These are phyloP conservation scores for Podosphaera xanthii DNA, from an alignment of 2,329 filamentous ascomycete genomes.

Conservation along the genomic window DNA sequence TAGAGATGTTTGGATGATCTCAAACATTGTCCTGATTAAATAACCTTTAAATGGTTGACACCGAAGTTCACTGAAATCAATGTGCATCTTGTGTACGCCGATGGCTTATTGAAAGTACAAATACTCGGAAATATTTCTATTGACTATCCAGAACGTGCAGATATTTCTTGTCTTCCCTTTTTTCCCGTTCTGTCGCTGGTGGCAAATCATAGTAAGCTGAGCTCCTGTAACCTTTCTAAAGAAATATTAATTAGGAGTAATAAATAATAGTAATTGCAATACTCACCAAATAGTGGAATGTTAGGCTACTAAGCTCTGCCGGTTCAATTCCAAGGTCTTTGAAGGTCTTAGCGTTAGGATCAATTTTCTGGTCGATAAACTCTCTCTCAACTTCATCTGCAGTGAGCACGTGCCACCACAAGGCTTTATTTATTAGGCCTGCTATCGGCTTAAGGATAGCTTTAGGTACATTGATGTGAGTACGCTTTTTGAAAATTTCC, in stretches of 20 bases:
- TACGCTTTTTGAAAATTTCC: conserved; percentile 75
- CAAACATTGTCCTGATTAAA: no score
- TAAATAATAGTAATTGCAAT: background rate
- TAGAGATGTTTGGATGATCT: no score
- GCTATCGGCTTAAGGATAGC: conserved; percentile 52
- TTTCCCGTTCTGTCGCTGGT: conserved; percentile 84
- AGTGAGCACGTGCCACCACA: conserved; percentile 78
- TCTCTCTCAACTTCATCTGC: conserved; percentile 77
- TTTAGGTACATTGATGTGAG: conserved; percentile 83
- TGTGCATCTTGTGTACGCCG: no score
- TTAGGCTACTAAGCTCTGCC: conserved; percentile 63
- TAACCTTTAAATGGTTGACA: no score
- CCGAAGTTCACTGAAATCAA: no score
- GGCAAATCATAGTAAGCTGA: conserved; percentile 79
- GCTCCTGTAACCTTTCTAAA: conserved; percentile 72
- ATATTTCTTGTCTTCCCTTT: conserved; percentile 87
- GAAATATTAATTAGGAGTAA: conserved; percentile 16
- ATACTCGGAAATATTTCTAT: conserved; percentile 18
- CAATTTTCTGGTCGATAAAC: conserved; percentile 81
- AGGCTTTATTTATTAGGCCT: conserved; percentile 48
- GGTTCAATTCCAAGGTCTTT: conserved; percentile 80
- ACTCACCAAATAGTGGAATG: conserved; percentile 81
- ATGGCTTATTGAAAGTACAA: no score
- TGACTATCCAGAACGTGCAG: conserved; percentile 80
- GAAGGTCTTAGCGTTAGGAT: conserved; percentile 82